Evolutionary conservation across 208 protist species (phyloP), one percentile per base, ranked within the genome.

Genomic region (Leishmania gerbilli): DNA sequence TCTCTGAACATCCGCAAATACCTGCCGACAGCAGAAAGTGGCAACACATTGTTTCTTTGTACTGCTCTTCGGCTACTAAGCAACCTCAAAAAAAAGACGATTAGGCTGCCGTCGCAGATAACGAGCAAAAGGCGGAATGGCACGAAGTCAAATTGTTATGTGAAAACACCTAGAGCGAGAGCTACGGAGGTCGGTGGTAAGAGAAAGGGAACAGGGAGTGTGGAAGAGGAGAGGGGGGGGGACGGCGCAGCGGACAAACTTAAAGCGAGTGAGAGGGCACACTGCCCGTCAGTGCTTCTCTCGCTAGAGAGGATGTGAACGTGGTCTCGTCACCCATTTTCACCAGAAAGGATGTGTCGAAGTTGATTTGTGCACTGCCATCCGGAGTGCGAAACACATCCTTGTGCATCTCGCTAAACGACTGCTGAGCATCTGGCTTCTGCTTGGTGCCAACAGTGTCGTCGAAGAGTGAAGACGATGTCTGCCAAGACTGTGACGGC

Each of bases 311-410:
- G 0, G 93, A 90, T 8, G 83, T 92, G 58, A 96, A 96, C n/a
- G 92, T 84, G 19, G 81, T 91, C 47, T 91, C 88, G 55, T 93
- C 91, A 71, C 89, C 88, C 93, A 96, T 96, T 77, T 94, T 94
- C 37, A 96, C 92, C 55, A 91, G 58, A 84, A 96, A 96, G 7
- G 93, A 95, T 5, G 89, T 88, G 34, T 90, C 79, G 77, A 94
- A 93, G 75, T 90, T 84, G 15, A 86, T 51, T 53, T 82, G 62
- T 58, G 74, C 58, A 40, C 68, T 79, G 3, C 77, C 78, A 64
- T 79, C 60, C 3, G 67, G 6, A 6, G 71, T 76, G 55, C 80
- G 81, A 60, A 88, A 88, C 6, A 84, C 42, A 34, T 81, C 79
- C 40, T 81, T 65, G 74, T 85, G 84, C 77, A 85, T 80, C 9